Evolutionary conservation across 1,139 yeast genomes (phyloP).

Genomic region (Lipomyces yarrowii): DNA sequence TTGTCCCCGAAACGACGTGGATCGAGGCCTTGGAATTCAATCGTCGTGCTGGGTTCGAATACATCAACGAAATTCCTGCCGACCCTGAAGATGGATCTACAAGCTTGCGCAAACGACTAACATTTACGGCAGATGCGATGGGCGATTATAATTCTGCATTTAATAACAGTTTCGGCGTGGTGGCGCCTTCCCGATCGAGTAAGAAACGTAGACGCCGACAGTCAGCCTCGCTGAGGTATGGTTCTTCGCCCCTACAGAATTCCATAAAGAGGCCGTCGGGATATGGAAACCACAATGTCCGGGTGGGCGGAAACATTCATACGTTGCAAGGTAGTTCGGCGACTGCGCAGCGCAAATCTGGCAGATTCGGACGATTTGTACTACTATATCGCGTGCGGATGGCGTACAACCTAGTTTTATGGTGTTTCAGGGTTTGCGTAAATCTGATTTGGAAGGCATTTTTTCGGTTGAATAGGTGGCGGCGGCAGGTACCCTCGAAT

Average conservation of each 20-base stretch:
- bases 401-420: slow-evolving; percentile 24
- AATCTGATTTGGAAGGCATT: neutral
- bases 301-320: slow-evolving; percentile 15
- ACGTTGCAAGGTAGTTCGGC: neutral
- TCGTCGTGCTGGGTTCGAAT: slow-evolving; percentile 25
- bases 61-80: slow-evolving; percentile 20
- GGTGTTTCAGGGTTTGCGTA: slow-evolving; percentile 9
- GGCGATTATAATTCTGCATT: slow-evolving; percentile 8
- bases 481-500: neutral
- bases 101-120: slow-evolving; percentile 11
- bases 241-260: neutral
- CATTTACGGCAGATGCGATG: neutral
- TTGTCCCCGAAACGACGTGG: slow-evolving; percentile 60
- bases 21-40: slow-evolving; percentile 46
- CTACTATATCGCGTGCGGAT: slow-evolving; percentile 22
- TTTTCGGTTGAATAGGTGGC: neutral
- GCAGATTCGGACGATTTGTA: slow-evolving; percentile 18
- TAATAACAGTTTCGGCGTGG: neutral
- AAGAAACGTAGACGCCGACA: slow-evolving; percentile 3
- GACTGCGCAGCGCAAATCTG: neutral
- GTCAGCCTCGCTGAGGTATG: neutral
- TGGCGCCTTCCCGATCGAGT: neutral
- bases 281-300: slow-evolving; percentile 20
- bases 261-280: slow-evolving; percentile 10
- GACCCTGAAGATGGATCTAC: neutral